A percentile compares a stretch with the other conserved stretches of the same genome.
phyloP scores from a whole-genome alignment of 768 basidiomycete species.

The Artomyces pyxidatus region DNA sequence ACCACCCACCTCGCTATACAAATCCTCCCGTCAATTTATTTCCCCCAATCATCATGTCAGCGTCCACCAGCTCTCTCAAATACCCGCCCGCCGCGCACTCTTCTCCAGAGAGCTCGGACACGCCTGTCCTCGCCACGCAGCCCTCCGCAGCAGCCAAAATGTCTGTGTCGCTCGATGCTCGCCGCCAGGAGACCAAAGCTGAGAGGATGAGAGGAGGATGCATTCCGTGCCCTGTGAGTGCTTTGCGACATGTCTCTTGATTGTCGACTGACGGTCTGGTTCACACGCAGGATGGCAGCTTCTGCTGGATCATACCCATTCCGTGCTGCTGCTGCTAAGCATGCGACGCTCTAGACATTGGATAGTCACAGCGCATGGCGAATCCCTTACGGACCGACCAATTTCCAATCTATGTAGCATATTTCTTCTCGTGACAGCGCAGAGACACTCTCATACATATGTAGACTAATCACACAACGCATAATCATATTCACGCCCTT shows the following conservation, averaged over 20 bases:
- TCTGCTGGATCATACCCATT: slow-evolving; percentile 1
- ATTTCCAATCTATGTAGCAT: too few species aligned
- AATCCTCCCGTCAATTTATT: too few species aligned
- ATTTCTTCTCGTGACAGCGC: too few species aligned
- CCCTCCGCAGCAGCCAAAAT: background rate
- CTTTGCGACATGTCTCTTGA: background rate
- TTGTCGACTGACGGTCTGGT: background rate
- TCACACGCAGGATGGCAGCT: background rate
- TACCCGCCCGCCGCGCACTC: background rate
- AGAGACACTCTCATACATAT: too few species aligned
- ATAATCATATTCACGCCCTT: too few species aligned
- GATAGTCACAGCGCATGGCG: too few species aligned
- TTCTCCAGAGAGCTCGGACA: background rate
- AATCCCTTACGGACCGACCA: too few species aligned
- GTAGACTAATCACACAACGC: too few species aligned
- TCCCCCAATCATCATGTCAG: too few species aligned
- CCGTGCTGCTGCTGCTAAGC: slow-evolving; percentile 1
- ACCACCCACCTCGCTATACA: too few species aligned
- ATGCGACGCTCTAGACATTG: too few species aligned
- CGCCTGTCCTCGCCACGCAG: background rate
- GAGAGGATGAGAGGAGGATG: background rate
- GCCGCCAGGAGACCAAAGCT: background rate
- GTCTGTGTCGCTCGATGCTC: background rate
- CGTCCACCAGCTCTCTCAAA: too few species aligned
- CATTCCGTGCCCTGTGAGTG: background rate